A percentile compares a stretch with the other conserved stretches of the same genome.
Conservation (phyloP, 805 yeast genomes). For the Kockiozyma suomiensis region DNA sequence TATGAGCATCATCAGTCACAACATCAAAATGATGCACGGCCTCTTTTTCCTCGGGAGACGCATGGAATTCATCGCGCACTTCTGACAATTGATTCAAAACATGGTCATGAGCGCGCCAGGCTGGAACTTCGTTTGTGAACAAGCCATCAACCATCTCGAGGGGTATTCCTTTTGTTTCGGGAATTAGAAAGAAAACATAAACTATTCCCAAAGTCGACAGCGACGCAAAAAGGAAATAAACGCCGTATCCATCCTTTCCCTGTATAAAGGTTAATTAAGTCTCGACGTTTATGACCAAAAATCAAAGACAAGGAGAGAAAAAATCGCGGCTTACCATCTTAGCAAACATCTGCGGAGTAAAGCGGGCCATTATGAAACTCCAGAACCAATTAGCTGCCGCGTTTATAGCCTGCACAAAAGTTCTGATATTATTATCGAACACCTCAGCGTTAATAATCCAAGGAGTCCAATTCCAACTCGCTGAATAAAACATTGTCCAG, state of each 20-base stretch:
- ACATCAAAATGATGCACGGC: slow-evolving; percentile 11
- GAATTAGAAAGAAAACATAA: slow-evolving; percentile 54
- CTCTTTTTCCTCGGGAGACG: slow-evolving; percentile 14
- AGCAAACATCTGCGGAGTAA: slow-evolving; percentile 27
- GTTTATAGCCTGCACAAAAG: slow-evolving; percentile 21
- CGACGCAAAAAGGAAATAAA: slow-evolving; percentile 21
- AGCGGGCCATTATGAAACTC: slow-evolving; percentile 25
- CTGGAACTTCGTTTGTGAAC: slow-evolving; percentile 43
- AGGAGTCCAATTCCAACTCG: slow-evolving; percentile 26
- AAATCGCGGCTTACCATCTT: slow-evolving; percentile 12
- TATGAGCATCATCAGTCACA: no score
- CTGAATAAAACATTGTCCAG: slow-evolving; percentile 22
- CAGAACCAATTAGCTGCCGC: slow-evolving; percentile 29
- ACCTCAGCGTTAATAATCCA: slow-evolving; percentile 29
- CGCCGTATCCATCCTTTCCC: slow-evolving; percentile 21
- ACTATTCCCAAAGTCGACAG: slow-evolving; percentile 60
- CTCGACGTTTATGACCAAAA: background rate
- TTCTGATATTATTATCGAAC: slow-evolving; percentile 18
- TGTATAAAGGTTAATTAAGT: no score
- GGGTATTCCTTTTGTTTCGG: slow-evolving; percentile 72
- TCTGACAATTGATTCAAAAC: slow-evolving; percentile 13
- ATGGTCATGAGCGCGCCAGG: slow-evolving; percentile 21
- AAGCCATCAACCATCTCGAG: slow-evolving; percentile 77
- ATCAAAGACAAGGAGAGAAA: background rate
- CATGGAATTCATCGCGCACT: slow-evolving; percentile 10